These are phyloP conservation scores for Schizophyllum commune DNA, from an alignment of 1,284 basidiomycete species.

Conservation along the genomic window DNA sequence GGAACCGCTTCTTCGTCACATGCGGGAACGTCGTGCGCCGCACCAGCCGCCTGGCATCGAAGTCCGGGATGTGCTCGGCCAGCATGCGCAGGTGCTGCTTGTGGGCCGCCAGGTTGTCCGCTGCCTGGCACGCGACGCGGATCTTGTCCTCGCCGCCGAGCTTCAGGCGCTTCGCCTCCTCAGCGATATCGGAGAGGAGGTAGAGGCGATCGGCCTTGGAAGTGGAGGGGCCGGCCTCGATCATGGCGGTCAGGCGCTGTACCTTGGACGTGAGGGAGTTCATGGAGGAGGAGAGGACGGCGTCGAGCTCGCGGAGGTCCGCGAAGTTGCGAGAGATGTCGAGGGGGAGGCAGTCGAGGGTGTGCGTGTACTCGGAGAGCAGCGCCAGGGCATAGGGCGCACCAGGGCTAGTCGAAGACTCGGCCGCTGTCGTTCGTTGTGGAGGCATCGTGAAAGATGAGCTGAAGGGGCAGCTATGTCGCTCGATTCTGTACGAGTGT, in stretches of 20 bases:
- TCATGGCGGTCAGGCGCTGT: conserved; percentile 63
- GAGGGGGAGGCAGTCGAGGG: conserved; percentile 88
- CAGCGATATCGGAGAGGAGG: conserved; percentile 88
- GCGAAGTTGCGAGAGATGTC: conserved; percentile 93
- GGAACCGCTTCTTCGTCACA: conserved; percentile 54
- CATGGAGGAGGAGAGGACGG: conserved; percentile 88
- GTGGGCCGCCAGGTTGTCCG: conserved; percentile 80
- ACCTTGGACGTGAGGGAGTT: conserved; percentile 75
- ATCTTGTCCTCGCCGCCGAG: conserved; percentile 99
- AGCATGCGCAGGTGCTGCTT: conserved; percentile 61
- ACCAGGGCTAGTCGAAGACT: background rate
- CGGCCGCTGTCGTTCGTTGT: background rate
- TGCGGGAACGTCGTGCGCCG: conserved; percentile 68
- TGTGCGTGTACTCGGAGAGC: conserved; percentile 71
- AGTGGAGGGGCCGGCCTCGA: conserved; percentile 59
- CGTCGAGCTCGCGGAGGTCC: conserved; percentile 96
- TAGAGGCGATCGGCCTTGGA: conserved; percentile 75
- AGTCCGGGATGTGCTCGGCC: conserved; percentile 58
- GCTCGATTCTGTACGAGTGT: background rate
- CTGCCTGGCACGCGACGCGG: conserved; percentile 89
- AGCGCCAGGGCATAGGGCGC: conserved; percentile 2
- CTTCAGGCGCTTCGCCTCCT: conserved; percentile 87
- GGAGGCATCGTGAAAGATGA: background rate
- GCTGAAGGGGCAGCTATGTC: too few species aligned
- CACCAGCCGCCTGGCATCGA: conserved; percentile 51